Percentiles rank a stretch among this genome's conserved stretches.
phyloP scores from a whole-genome alignment of 1,284 basidiomycete genomes.

The Anthracocystis walkeri region DNA sequence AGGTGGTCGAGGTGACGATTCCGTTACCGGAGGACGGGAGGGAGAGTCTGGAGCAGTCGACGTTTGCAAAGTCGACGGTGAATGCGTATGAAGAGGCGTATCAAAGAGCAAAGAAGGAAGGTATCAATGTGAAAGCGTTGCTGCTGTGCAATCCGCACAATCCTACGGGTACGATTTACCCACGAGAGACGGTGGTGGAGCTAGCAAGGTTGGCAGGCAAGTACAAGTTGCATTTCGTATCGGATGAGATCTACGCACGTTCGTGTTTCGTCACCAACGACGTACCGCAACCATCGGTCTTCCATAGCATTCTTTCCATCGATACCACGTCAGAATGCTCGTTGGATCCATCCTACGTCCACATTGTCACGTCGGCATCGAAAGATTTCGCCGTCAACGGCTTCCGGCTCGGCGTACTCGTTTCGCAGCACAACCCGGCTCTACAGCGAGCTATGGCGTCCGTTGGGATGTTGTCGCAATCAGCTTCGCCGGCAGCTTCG shows the following conservation, averaged over 20 bases:
- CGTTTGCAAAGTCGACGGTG: conserved; percentile 36
- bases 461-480: conserved; percentile 38
- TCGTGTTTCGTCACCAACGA: conserved; percentile 40
- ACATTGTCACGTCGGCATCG: conserved; percentile 54
- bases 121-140: conserved; percentile 34
- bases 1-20: conserved; percentile 35
- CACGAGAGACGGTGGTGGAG: conserved; percentile 46
- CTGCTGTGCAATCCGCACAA: conserved; percentile 64
- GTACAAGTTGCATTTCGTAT: conserved; percentile 56
- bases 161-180: conserved; percentile 55
- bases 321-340: conserved; percentile 40
- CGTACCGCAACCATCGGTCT: conserved; percentile 26
- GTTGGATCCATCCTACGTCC: conserved; percentile 42
- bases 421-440: conserved; percentile 54
- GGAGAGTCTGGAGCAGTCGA: neutral
- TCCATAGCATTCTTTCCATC: conserved; percentile 55
- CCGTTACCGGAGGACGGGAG: conserved; percentile 16
- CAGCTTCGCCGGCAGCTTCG: conserved; percentile 32
- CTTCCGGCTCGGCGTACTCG: conserved; percentile 55
- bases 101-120: conserved; percentile 22
- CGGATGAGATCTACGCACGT: conserved; percentile 63
- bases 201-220: conserved; percentile 54
- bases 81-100: conserved; percentile 47
- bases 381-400: conserved; percentile 64
- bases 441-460: conserved; percentile 41